A percentile compares a stretch with the other conserved stretches of the same genome.
Conservation (phyloP, 257 asterid genomes). For the Jacaranda mimosifolia region DNA sequence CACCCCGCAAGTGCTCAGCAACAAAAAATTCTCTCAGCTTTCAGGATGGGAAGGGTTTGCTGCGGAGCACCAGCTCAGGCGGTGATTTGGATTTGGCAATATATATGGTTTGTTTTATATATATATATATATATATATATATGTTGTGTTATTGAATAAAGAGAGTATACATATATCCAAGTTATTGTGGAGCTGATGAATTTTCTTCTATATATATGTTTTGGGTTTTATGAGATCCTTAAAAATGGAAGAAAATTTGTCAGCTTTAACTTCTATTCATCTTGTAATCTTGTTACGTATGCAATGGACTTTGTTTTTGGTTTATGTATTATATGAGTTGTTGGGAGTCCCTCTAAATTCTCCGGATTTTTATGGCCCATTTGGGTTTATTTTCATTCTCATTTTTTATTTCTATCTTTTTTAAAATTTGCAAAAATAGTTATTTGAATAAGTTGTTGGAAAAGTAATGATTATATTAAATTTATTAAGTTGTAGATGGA, state of each 20-base stretch:
- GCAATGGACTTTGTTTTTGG: constrained; percentile 2
- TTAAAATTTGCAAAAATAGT: too few species aligned
- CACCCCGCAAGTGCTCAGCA: constrained; percentile 64
- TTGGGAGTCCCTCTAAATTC: not conserved
- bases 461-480: too few species aligned
- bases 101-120: constrained; percentile 27
- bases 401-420: not conserved
- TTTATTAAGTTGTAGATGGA: too few species aligned
- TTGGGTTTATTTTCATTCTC: too few species aligned
- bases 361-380: not conserved
- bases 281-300: constrained; percentile 28
- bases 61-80: constrained; percentile 60
- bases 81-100: constrained; percentile 28
- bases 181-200: constrained; percentile 64
- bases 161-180: constrained; percentile 30
- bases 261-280: constrained; percentile 55
- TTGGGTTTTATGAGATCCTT: constrained; percentile 10
- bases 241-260: constrained; percentile 62
- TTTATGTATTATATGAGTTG: not conserved
- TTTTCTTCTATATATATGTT: constrained; percentile 50
- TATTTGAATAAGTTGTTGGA: too few species aligned
- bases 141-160: constrained; percentile 38
- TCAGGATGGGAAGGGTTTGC: constrained; percentile 53
- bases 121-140: not conserved
- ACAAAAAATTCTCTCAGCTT: constrained; percentile 56